Base-by-base conservation (phyloP, 2,329 filamentous ascomycete genomes). In the Onygenales sp. region DNA sequence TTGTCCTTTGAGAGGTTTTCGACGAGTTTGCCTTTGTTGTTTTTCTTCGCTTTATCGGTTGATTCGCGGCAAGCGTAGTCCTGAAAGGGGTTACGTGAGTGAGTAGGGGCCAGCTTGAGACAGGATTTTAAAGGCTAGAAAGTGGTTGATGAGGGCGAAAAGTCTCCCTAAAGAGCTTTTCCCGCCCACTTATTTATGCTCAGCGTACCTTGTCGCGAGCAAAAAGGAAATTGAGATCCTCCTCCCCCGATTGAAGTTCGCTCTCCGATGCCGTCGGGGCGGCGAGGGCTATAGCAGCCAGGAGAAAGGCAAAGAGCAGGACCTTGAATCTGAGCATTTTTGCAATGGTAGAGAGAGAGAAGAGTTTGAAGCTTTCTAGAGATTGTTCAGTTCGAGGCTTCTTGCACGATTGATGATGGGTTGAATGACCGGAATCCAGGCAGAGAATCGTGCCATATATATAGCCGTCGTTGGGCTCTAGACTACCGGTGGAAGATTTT, bases 241-340 rank as follows among this genome's bases (percentile, higher is more conserved):
- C 21, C 21, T 27, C 21, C 21, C 21, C 21, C 27, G 51, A 17
- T 17, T 13, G 13, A 17, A 10, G n/a, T 17, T 17, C 13, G 50
- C 43, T 44, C 6, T 36, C 27, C 9, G 36, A 21, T 14, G n/a
- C 32, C 36, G 41, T 41, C 21, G 49, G 53, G 14, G 47, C 13
- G 21, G 49, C 53, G 7, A 55, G 21, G 6, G 48, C 50, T 17
- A 17, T 32, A 10, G 49, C 53, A 6, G 21, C 49, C 8, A 55
- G 35, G 42, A 42, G 35, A 52, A 51, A 35, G 46, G 32, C 47
- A 36, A 55, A 47, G 46, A 41, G 36, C 31, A 49, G 39, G 2
- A 50, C 44, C 57, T 59, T 50, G 57, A 61, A 31, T 54, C 43
- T 45, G 53, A 58, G 54, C 55, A 60, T 60, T 57, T 56, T 46